Base-by-base conservation (phyloP, 202 grass and related monocot genomes). In the Hordeum pubiflorum region DNA sequence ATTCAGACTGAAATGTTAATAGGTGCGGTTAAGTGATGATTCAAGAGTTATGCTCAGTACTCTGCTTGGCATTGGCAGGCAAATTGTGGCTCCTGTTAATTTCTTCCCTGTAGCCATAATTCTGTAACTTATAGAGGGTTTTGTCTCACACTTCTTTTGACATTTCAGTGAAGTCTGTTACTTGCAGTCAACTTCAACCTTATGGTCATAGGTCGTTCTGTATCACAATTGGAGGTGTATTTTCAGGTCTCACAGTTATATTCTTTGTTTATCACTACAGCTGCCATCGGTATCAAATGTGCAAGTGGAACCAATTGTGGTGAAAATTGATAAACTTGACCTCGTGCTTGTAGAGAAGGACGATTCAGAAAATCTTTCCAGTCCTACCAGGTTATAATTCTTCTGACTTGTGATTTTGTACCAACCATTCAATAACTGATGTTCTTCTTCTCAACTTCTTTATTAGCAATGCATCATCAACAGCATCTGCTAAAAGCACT, bases 261-360 rank as follows among this genome's bases (percentile, higher is more conserved):
- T 79, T 79, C 0, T 64, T 24, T 46, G 40, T 74, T 73, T 57
- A 24, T 63, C 74, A 29, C 21, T 75, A 24, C 87, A 99, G 96
- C 86, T 99, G n/a, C 92, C 97, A 56, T 99, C 97, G n/a, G 91
- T 99, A 58, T 96, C 97, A 17, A 99, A 99, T 90, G 97, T 99
- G 78, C 97, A 99, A 96, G 81, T 90, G 34, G 97, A 99, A 66
- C 92, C 97, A 10, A 91, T 99, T 83, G 57, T 90, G 55, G 92
- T 99, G 77, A 94, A 87, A 40, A 93, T 99, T 7, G 97, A 99
- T 77, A 99, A 79, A 76, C 85, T 99, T 58, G 97, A 99, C 80
- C 89, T 99, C 0, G 87, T 96, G 77, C 87, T 99, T 81, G 97
- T 96, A 63, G 97, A 99, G 71, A 99, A 99, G 78, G 85, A 87